These are phyloP conservation scores for Populus hybrid DNA, from an alignment of 441 rosid species.

Conservation along the genomic window DNA sequence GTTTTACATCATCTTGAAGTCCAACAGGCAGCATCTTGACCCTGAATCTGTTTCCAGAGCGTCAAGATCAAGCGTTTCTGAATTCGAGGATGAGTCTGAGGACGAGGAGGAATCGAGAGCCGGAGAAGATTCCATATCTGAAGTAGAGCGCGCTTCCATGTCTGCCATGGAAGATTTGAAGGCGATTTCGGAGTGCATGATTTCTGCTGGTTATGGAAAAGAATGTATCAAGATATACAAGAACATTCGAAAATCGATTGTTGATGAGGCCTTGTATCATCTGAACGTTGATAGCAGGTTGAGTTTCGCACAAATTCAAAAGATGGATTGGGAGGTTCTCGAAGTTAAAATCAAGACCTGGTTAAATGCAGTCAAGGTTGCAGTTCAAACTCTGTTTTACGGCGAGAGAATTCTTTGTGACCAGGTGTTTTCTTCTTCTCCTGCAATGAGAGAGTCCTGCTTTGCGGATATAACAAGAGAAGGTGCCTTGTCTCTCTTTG, in stretches of 20 bases:
- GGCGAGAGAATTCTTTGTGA: conserved; percentile 73
- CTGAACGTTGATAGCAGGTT: conserved; percentile 45
- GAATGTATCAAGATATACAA: conserved; percentile 67
- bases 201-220: conserved; percentile 53
- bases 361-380: conserved; percentile 44
- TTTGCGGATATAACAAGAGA: conserved; percentile 55
- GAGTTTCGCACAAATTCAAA: conserved; percentile 39
- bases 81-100: conserved; percentile 17
- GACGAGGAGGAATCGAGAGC: conserved; percentile 16
- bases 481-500: conserved; percentile 54
- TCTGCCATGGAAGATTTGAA: conserved; percentile 52
- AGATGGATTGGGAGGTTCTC: conserved; percentile 59
- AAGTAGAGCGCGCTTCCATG: conserved; percentile 31
- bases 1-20: conserved; percentile 51
- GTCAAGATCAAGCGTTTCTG: conserved; percentile 31
- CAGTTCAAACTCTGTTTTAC: conserved; percentile 48
- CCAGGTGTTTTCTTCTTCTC: conserved; percentile 55
- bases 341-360: conserved; percentile 57
- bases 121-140: conserved; percentile 22
- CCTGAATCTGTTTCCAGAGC: conserved; percentile 52
- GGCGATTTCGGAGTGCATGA: conserved; percentile 71
- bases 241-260: conserved; percentile 44
- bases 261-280: conserved; percentile 50
- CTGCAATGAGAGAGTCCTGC: conserved; percentile 44
- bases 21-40: conserved; percentile 33